Conservation (phyloP, 1,284 basidiomycete species). For the Cryptococcus hybrid region DNA sequence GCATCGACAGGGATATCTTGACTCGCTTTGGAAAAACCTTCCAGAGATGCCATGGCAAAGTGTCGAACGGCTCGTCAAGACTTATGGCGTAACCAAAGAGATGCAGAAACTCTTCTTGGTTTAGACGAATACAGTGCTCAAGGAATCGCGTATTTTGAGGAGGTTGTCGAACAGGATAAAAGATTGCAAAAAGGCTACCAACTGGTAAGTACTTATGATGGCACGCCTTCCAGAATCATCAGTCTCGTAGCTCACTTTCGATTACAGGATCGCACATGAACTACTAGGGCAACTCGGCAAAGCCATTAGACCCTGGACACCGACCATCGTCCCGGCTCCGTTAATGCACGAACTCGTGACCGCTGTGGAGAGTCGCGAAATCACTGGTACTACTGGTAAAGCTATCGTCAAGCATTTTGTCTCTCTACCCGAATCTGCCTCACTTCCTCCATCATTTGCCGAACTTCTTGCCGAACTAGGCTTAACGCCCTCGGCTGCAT, state of each 20-base stretch:
- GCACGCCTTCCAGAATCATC: not conserved
- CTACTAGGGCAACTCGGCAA: conserved; percentile 69
- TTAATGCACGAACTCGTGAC: conserved; percentile 77
- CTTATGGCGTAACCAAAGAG: conserved; percentile 63
- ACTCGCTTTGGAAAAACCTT: conserved; percentile 56
- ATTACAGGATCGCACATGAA: conserved; percentile 79
- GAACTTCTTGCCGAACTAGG: conserved; percentile 51
- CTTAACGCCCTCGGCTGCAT: conserved; percentile 10
- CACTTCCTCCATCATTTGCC: conserved; percentile 11
- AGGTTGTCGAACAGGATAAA: conserved; percentile 50
- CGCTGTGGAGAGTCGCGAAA: conserved; percentile 60
- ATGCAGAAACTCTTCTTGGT: conserved; percentile 72
- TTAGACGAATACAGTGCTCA: conserved; percentile 60
- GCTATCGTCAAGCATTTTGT: conserved; percentile 66
- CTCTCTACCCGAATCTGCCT: conserved; percentile 2
- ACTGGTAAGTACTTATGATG: conserved; percentile 64
- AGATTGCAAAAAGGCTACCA: conserved; percentile 59
- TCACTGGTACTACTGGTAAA: conserved; percentile 62
- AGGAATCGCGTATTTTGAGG: conserved; percentile 71
- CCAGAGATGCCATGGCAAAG: conserved; percentile 77
- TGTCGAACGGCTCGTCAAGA: conserved; percentile 58
- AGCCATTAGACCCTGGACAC: not conserved
- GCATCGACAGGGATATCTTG: not conserved
- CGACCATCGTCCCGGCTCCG: conserved; percentile 29
- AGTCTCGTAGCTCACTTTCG: not conserved